These are phyloP conservation scores for Chlorella sp. DNA, from an alignment of 139 green algal genomes.

Conservation along the genomic window DNA sequence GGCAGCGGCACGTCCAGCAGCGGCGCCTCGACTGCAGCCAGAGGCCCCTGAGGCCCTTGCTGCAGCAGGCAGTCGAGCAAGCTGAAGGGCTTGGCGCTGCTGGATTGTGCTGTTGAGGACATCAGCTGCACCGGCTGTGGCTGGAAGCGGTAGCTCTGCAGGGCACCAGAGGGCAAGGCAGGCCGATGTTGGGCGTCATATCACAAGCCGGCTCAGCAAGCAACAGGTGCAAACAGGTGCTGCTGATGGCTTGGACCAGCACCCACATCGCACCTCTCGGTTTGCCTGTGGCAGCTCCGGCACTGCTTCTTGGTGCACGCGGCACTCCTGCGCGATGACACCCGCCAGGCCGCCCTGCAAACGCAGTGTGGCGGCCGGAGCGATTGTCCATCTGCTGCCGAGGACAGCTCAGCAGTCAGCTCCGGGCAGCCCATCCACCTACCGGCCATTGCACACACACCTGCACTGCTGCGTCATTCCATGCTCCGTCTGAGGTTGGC, in stretches of 20 bases:
- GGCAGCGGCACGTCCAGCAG: constrained; percentile 11
- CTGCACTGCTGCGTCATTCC: too few relatives aligned
- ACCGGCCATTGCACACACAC: neutral
- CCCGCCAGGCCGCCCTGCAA: neutral
- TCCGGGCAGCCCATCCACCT: too few relatives aligned
- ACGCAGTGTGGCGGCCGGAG: neutral
- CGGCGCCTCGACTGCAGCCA: too few relatives aligned
- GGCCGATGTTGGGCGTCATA: too few relatives aligned
- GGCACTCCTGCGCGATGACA: neutral
- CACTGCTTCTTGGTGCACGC: neutral
- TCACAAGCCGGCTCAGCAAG: too few relatives aligned
- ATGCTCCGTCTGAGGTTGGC: neutral
- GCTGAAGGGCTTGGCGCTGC: neutral
- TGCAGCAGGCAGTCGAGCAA: constrained; percentile 14
- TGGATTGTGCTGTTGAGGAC: neutral
- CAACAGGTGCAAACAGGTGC: too few relatives aligned
- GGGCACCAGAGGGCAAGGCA: neutral
- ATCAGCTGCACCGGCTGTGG: neutral
- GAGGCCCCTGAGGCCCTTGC: neutral
- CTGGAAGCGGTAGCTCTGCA: neutral
- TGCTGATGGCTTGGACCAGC: too few relatives aligned
- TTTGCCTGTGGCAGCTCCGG: neutral
- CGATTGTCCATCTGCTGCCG: too few relatives aligned
- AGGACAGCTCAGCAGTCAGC: too few relatives aligned
- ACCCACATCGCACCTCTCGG: neutral